Percentiles rank a stretch among this genome's conserved stretches.
Evolutionary conservation across 768 basidiomycete genomes (phyloP).

Genomic region (Boletus reticuloceps): DNA sequence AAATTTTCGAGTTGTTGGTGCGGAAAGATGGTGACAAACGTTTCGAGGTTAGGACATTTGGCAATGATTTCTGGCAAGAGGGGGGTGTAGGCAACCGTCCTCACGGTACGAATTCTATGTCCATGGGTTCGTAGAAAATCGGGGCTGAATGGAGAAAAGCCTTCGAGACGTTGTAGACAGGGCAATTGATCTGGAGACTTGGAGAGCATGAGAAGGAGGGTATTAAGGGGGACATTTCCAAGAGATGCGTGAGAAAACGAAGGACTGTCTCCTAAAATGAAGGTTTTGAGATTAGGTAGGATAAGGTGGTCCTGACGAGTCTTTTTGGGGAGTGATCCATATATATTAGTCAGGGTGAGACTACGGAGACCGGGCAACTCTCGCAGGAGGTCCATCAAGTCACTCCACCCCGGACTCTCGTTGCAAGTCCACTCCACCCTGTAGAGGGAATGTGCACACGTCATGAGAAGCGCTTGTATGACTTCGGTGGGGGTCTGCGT

Average conservation of each 20-base stretch:
- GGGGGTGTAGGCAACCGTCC: conserved; percentile 34
- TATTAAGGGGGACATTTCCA: conserved; percentile 38
- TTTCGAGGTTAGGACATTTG: conserved; percentile 41
- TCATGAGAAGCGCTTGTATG: conserved; percentile 31
- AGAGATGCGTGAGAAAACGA: conserved; percentile 33
- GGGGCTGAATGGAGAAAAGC: conserved; percentile 40
- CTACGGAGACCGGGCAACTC: conserved; percentile 35
- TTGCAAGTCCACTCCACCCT: conserved; percentile 46
- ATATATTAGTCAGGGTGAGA: conserved; percentile 41
- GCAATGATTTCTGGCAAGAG: conserved; percentile 38
- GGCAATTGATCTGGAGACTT: conserved; percentile 37
- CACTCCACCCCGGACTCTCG: conserved; percentile 41
- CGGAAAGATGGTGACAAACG: conserved; percentile 38
- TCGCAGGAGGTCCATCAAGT: conserved; percentile 38
- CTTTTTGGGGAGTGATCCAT: conserved; percentile 29
- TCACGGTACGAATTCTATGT: conserved; percentile 39
- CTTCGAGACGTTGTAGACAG: conserved; percentile 40
- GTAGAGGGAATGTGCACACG: conserved; percentile 36
- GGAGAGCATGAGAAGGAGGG: conserved; percentile 38
- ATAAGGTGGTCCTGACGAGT: conserved; percentile 22
- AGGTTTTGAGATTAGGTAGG: conserved; percentile 39
- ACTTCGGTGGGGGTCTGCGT: conserved; percentile 32
- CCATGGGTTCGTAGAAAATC: conserved; percentile 43
- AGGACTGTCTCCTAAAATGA: conserved; percentile 39
- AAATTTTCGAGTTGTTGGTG: conserved; percentile 34